Percentiles rank a stretch among this genome's conserved stretches.
Conservation (phyloP, 176 grass and related monocot genomes). For the Miscanthus lutarioriparius region DNA sequence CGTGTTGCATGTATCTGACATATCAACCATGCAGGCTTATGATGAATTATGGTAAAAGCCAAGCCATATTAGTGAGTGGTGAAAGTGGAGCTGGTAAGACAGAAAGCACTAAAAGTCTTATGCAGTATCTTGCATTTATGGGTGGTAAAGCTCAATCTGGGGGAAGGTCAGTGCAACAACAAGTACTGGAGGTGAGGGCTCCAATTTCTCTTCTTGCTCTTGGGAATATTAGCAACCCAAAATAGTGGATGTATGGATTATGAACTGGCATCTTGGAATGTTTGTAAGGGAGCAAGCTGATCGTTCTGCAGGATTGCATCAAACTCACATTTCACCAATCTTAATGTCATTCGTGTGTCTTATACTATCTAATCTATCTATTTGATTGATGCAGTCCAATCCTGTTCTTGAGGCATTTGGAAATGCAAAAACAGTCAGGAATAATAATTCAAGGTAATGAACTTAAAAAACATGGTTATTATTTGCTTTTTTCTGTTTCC, state of each 20-base stretch:
- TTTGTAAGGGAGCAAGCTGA: slow-evolving; percentile 7
- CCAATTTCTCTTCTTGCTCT: slow-evolving; percentile 27
- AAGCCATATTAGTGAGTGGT: slow-evolving; percentile 87
- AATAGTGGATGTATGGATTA: slow-evolving; percentile 33
- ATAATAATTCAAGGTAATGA: slow-evolving; percentile 88
- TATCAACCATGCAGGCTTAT: slow-evolving; percentile 60
- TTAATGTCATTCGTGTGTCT: slow-evolving; percentile 35
- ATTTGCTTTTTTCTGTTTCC: slow-evolving; percentile 20
- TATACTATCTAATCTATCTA: slow-evolving; percentile 37
- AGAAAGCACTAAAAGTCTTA: slow-evolving; percentile 91
- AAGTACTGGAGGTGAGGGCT: slow-evolving; percentile 74
- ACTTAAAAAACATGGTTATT: neutral
- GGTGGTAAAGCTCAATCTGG: slow-evolving; percentile 69
- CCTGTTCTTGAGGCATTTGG: slow-evolving; percentile 96
- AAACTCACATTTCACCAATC: slow-evolving; percentile 24
- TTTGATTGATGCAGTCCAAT: slow-evolving; percentile 73
- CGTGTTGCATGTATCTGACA: slow-evolving; percentile 21
- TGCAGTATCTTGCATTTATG: slow-evolving; percentile 92
- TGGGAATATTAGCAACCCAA: slow-evolving; percentile 15
- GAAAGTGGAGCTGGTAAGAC: slow-evolving; percentile 94
- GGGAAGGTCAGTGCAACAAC: slow-evolving; percentile 79
- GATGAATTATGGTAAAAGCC: slow-evolving; percentile 67
- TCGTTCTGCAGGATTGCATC: slow-evolving; percentile 4
- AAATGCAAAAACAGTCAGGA: slow-evolving; percentile 93
- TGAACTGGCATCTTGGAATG: slow-evolving; percentile 3